Conservation (phyloP, 2,329 filamentous ascomycete genomes). For the Talaromyces funiculosus region DNA sequence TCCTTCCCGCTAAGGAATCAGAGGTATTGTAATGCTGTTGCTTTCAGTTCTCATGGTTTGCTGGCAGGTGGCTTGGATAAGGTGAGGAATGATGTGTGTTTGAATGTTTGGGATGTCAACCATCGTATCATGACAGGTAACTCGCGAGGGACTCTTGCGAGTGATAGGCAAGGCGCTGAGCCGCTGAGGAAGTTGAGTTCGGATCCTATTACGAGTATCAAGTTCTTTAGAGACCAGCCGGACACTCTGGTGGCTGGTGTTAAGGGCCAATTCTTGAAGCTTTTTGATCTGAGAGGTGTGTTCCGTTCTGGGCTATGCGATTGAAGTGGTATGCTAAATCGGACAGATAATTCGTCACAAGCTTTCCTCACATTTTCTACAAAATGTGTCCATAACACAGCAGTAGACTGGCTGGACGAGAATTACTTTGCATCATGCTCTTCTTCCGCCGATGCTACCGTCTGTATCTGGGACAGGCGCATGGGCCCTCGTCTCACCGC, state of each 20-base stretch:
- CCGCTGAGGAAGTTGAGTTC: conserved; percentile 56
- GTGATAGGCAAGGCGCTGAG: conserved; percentile 31
- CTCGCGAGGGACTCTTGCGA: conserved; percentile 25
- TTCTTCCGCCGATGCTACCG: conserved; percentile 50
- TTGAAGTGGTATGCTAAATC: conserved; percentile 8
- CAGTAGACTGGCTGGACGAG: conserved; percentile 59
- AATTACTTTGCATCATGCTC: conserved; percentile 59
- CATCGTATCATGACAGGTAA: conserved; percentile 37
- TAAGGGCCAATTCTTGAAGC: conserved; percentile 54
- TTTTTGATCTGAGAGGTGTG: conserved; percentile 59
- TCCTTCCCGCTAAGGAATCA: conserved; percentile 57
- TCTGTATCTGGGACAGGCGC: conserved; percentile 60
- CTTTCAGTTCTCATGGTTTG: conserved; percentile 52
- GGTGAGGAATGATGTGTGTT: conserved; percentile 58
- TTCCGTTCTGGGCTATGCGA: not conserved
- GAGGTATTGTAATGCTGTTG: conserved; percentile 60
- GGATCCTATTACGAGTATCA: conserved; percentile 58
- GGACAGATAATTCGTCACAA: conserved; percentile 32
- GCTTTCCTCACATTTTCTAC: conserved; percentile 49
- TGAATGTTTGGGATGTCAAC: conserved; percentile 60
- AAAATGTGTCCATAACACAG: conserved; percentile 58
- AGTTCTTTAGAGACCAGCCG: conserved; percentile 57
- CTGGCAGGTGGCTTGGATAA: conserved; percentile 59
- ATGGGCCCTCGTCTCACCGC: conserved; percentile 36
- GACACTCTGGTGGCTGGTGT: conserved; percentile 58